A percentile compares a stretch with the other conserved stretches of the same genome.
These are phyloP conservation scores for Acaromyces ingoldii DNA, from an alignment of 1,284 basidiomycete species.

Conservation along the genomic window DNA sequence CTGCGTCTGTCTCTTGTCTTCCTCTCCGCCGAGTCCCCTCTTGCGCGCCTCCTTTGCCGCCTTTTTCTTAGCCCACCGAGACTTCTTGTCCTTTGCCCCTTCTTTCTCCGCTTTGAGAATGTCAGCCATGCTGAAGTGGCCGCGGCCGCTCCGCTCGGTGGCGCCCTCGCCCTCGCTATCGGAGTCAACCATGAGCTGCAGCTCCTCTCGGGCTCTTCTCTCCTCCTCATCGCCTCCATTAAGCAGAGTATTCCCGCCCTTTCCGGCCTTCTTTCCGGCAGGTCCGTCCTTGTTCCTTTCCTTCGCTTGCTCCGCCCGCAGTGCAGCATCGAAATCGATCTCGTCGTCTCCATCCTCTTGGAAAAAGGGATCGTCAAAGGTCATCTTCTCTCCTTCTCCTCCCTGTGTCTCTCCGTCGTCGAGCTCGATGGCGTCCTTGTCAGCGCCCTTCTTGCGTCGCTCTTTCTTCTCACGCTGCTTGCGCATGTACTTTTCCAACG, in stretches of 20 bases:
- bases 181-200: conserved; percentile 22
- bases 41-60: conserved; percentile 24
- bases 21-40: conserved; percentile 22
- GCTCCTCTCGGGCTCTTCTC: conserved; percentile 16
- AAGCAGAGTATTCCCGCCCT: conserved; percentile 10
- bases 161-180: conserved; percentile 31
- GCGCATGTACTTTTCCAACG: conserved; percentile 46
- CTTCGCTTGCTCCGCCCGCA: conserved; percentile 65
- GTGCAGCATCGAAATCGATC: conserved; percentile 43
- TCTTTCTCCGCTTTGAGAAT: conserved; percentile 78
- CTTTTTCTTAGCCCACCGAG: conserved; percentile 30
- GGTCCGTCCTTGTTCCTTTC: conserved; percentile 53
- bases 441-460: conserved; percentile 17
- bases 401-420: conserved; percentile 4
- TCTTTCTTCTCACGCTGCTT: conserved; percentile 50
- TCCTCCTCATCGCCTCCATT: conserved; percentile 17
- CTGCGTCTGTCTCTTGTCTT: conserved; percentile 52
- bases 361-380: conserved; percentile 61
- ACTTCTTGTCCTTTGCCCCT: conserved; percentile 57
- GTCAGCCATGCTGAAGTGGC: conserved; percentile 87
- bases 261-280: conserved; percentile 10
- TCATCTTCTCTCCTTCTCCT: conserved; percentile 13
- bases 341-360: conserved; percentile 27
- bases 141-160: conserved; percentile 30
- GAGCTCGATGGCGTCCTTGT: conserved; percentile 6